phyloP scores from a whole-genome alignment of 768 basidiomycete species.

The Trametopsis cervina region DNA sequence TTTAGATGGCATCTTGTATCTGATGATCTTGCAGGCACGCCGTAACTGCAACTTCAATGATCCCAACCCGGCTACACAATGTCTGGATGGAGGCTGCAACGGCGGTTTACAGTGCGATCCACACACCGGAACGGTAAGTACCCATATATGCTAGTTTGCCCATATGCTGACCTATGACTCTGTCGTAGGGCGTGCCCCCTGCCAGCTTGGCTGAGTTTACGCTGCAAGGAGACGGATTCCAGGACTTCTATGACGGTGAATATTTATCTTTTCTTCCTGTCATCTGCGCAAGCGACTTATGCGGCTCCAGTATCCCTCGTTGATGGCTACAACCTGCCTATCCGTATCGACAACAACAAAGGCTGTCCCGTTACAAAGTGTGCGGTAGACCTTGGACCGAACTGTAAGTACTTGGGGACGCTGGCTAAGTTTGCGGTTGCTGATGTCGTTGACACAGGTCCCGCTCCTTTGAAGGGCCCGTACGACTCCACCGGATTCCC shows the following conservation, averaged over 20 bases:
- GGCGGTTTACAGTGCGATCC: slow-evolving; percentile 57
- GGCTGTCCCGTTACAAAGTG: slow-evolving; percentile 52
- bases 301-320: slow-evolving; percentile 20
- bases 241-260: slow-evolving; percentile 18
- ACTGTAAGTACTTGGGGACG: slow-evolving; percentile 32
- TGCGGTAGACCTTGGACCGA: slow-evolving; percentile 51
- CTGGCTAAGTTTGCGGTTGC: background rate
- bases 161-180: background rate
- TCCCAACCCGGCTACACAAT: slow-evolving; percentile 43
- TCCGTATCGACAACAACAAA: slow-evolving; percentile 47
- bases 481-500: slow-evolving; percentile 23
- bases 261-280: no score
- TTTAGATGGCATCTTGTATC: no score
- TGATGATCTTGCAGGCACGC: slow-evolving; percentile 13
- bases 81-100: slow-evolving; percentile 60
- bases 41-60: slow-evolving; percentile 50
- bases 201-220: slow-evolving; percentile 29
- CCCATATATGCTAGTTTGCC: no score
- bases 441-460: slow-evolving; percentile 11
- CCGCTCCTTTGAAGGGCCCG: slow-evolving; percentile 22
- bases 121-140: slow-evolving; percentile 40
- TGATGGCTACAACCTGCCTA: slow-evolving; percentile 44
- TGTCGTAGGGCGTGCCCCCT: slow-evolving; percentile 24
- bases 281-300: background rate
- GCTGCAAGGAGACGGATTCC: slow-evolving; percentile 21